Evolutionary conservation across 768 basidiomycete genomes (phyloP), one percentile per base, ranked within the genome.

Genomic region (Coprinellus aureogranulatus): DNA sequence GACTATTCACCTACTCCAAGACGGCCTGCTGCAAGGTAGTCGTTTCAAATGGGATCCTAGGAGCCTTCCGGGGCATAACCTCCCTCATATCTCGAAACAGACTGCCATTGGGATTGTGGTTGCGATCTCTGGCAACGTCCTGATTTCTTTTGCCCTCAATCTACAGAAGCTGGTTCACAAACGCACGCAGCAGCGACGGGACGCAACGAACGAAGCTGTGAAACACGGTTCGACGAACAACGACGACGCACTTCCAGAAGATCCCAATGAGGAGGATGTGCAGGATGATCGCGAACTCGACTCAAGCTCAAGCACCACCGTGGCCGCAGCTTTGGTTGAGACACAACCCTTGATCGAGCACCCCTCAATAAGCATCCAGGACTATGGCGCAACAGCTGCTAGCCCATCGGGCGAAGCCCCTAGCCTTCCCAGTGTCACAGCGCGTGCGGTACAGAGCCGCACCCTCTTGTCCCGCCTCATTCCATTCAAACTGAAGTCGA

Each of bases 101-200:
- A 81, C 85, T 4, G 70, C 81, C 64, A 85, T 92, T 55, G 95
- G 95, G 16, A 95, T 98, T 34, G 78, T 80, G 4, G 85, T 94
- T 34, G 89, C 94, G 3, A 82, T 96, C 55, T 77, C 80, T 8
- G 94, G 94, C 30, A 96, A 96, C 67, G 72, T 94, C 11, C 81
- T 97, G 60, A 94, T 98, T 60, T 91, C 90, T 10, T 80, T 95
- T 23, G 95, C 93, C 16, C 80, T 98, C 61, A 97, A 97, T 72
- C 75, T 90, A 31, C 95, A 98, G 72, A 98, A 97, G 68, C 81
- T 96, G 18, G 93, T 93, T 1, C 94, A 96, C 74, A 80, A 81
- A 62, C 81, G 88, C 27, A 76, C 90, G 60, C 68, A 68, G 70
- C 62, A 58, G 59, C 34, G 11, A 47, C 42, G 53, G 25, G 41